Evolutionary conservation across 2,329 filamentous ascomycete genomes (phyloP).

Genomic region (Microthyrium microscopicum): DNA sequence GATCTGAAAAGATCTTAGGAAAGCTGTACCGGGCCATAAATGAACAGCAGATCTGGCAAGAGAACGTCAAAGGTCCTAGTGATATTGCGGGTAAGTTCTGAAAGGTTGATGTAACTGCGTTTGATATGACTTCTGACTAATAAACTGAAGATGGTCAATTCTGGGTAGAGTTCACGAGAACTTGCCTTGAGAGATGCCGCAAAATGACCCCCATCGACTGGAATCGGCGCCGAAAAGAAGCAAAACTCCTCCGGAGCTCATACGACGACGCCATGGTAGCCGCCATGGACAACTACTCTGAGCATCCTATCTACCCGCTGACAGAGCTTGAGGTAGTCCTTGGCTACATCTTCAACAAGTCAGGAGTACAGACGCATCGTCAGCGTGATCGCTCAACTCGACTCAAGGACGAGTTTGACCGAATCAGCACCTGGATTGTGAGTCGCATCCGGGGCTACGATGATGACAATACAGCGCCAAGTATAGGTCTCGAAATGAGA

Average conservation of each 20-base stretch:
- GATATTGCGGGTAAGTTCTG: neutral
- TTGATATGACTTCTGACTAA: neutral
- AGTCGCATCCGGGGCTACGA: slow-evolving; percentile 2
- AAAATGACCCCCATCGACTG: too few species aligned
- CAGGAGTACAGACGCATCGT: neutral
- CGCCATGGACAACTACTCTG: slow-evolving; percentile 1
- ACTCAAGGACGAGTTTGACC: slow-evolving; percentile 1
- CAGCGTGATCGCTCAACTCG: neutral
- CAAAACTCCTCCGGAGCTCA: neutral
- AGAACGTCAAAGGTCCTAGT: slow-evolving; percentile 15
- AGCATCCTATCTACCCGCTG: slow-evolving; percentile 1
- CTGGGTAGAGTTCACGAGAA: too few species aligned
- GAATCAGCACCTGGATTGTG: neutral
- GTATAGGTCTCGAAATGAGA: neutral
- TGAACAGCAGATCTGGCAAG: slow-evolving; percentile 43
- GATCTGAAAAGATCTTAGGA: slow-evolving; percentile 51
- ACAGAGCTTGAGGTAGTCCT: slow-evolving; percentile 6
- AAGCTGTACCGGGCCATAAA: slow-evolving; percentile 56
- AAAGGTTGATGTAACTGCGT: neutral
- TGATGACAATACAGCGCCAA: slow-evolving; percentile 1
- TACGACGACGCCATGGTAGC: slow-evolving; percentile 3
- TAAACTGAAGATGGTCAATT: slow-evolving; percentile 1
- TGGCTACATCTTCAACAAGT: slow-evolving; percentile 3
- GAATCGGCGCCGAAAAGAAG: neutral
- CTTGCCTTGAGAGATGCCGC: too few species aligned